Conservation (phyloP, 2,329 filamentous ascomycete genomes). For the Arthrobotrys pseudoclavata region DNA sequence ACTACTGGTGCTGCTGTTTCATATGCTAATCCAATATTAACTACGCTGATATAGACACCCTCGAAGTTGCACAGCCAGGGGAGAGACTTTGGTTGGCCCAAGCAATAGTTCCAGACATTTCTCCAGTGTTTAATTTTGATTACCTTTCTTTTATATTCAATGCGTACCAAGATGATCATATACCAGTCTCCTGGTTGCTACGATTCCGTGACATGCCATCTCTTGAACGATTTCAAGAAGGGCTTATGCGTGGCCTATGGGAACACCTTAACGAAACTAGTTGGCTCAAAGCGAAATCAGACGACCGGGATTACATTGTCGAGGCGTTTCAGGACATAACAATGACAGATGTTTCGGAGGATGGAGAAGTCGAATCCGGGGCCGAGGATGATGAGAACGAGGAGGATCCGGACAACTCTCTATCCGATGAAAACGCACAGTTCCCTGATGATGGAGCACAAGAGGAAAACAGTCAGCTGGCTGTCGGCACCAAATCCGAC, state of each 20-base stretch:
- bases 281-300: slow-evolving; percentile 92
- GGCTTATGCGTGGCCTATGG: slow-evolving; percentile 95
- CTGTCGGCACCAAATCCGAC: slow-evolving; percentile 96
- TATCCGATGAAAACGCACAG: slow-evolving; percentile 84
- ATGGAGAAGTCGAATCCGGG: slow-evolving; percentile 66
- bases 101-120: slow-evolving; percentile 87
- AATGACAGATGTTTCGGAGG: slow-evolving; percentile 81
- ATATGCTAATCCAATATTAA: not conserved
- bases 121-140: slow-evolving; percentile 98
- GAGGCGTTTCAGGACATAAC: slow-evolving; percentile 95
- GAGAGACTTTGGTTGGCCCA: slow-evolving; percentile 89
- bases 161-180: slow-evolving; percentile 85
- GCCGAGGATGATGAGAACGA: slow-evolving; percentile 72
- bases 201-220: slow-evolving; percentile 87
- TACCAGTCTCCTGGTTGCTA: slow-evolving; percentile 94
- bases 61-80: slow-evolving; percentile 65
- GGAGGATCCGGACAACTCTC: slow-evolving; percentile 74
- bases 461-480: slow-evolving; percentile 82
- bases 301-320: slow-evolving; percentile 92
- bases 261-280: slow-evolving; percentile 94
- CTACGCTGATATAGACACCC: slow-evolving; percentile 9
- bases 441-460: slow-evolving; percentile 80
- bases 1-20: not conserved
- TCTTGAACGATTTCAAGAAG: slow-evolving; percentile 89
- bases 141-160: slow-evolving; percentile 99